Evolutionary conservation across 441 rosid species (phyloP).

Genomic region (Croton laevigatus): DNA sequence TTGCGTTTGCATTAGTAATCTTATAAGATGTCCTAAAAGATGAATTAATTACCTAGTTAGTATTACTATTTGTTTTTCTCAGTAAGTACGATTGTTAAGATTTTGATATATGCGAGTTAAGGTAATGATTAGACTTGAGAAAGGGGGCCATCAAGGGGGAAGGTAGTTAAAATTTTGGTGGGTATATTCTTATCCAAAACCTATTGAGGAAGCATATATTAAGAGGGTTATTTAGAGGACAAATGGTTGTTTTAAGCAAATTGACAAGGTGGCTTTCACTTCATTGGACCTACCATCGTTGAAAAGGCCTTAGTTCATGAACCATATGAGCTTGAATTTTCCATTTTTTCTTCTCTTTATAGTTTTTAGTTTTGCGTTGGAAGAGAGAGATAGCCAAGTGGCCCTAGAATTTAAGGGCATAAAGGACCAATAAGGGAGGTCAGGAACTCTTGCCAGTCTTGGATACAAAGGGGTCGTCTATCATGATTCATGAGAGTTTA

Average conservation of each 20-base stretch:
- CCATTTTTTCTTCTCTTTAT: neutral
- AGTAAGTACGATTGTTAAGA: neutral
- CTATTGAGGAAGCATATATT: neutral
- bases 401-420: neutral
- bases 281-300: slow-evolving; percentile 29
- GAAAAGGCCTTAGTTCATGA: slow-evolving; percentile 25
- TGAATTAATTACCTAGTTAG: neutral
- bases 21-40: too few relatives aligned
- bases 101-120: neutral
- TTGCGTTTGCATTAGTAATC: too few relatives aligned
- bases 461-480: slow-evolving; percentile 11
- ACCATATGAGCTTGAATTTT: neutral
- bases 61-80: neutral
- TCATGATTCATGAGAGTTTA: slow-evolving; percentile 36
- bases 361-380: neutral
- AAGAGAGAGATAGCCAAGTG: neutral
- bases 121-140: neutral
- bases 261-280: slow-evolving; percentile 24
- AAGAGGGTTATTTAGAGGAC: neutral
- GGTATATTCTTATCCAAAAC: slow-evolving; percentile 11
- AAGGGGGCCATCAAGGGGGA: neutral
- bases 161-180: slow-evolving; percentile 11
- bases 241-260: neutral
- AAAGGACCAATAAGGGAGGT: slow-evolving; percentile 12
- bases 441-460: slow-evolving; percentile 6